Conservation (phyloP, 1,139 yeast genomes). For the Diutina pseudorugosa region DNA sequence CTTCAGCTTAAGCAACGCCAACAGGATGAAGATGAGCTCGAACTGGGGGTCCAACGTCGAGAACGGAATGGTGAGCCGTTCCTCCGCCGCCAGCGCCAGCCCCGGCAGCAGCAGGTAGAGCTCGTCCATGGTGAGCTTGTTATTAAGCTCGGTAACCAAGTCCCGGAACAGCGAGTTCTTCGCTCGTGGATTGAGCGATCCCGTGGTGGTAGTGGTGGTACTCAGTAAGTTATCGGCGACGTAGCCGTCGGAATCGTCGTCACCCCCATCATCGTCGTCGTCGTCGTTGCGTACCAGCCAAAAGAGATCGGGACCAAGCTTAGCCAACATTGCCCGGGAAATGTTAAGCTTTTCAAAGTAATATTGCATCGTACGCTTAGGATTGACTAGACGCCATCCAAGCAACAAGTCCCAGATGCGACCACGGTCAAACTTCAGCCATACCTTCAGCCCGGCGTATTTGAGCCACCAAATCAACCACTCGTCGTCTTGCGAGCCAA, state of each 20-base stretch:
- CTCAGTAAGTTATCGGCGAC: background rate
- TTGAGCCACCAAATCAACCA: slow-evolving; percentile 96
- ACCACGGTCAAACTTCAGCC: slow-evolving; percentile 75
- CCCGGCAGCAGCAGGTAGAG: slow-evolving; percentile 4
- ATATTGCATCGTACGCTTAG: slow-evolving; percentile 18
- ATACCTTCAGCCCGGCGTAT: slow-evolving; percentile 82
- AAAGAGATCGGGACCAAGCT: slow-evolving; percentile 33
- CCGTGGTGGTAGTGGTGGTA: background rate
- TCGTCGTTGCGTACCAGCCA: slow-evolving; percentile 19
- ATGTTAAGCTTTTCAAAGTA: slow-evolving; percentile 18
- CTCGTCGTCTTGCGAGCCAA: slow-evolving; percentile 62
- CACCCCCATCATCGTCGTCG: slow-evolving; percentile 4
- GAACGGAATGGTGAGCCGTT: slow-evolving; percentile 34
- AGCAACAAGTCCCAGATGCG: slow-evolving; percentile 79
- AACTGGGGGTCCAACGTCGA: slow-evolving; percentile 66
- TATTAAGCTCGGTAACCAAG: slow-evolving; percentile 13
- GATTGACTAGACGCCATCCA: slow-evolving; percentile 47
- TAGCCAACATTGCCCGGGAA: slow-evolving; percentile 12
- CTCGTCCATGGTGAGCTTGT: slow-evolving; percentile 2
- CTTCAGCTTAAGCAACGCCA: slow-evolving; percentile 72
- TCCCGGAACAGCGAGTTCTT: slow-evolving; percentile 11
- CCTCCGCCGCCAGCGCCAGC: slow-evolving; percentile 7
- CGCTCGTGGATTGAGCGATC: background rate
- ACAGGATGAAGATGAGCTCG: slow-evolving; percentile 62
- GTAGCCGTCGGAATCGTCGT: background rate